Conservation (phyloP, 768 basidiomycete species). For the Amanita rimosa region DNA sequence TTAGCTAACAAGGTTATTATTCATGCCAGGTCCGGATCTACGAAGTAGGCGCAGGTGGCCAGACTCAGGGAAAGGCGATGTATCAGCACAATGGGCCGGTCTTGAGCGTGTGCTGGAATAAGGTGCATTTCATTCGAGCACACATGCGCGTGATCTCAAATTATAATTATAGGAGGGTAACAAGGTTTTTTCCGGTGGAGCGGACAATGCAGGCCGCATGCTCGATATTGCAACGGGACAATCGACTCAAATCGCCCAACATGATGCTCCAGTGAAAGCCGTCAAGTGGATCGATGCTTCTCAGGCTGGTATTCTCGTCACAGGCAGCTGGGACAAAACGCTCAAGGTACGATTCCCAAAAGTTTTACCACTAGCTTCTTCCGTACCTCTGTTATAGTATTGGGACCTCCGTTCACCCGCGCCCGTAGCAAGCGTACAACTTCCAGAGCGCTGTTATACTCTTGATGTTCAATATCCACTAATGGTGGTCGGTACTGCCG, state of each 20-base stretch:
- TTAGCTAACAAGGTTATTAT: constrained; percentile 6
- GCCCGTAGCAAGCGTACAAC: constrained; percentile 66
- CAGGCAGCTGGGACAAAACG: constrained; percentile 98
- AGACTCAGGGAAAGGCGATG: constrained; percentile 83
- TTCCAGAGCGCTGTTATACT: constrained; percentile 88
- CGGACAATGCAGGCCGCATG: constrained; percentile 92
- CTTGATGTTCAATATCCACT: constrained; percentile 75
- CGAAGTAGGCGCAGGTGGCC: constrained; percentile 71
- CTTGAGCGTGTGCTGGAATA: constrained; percentile 83
- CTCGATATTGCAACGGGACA: constrained; percentile 83
- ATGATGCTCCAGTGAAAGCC: constrained; percentile 81
- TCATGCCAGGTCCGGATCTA: constrained; percentile 77
- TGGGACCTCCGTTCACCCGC: constrained; percentile 80
- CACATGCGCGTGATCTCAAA: constrained; percentile 6
- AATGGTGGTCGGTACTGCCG: constrained; percentile 89
- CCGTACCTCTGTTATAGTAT: constrained; percentile 40
- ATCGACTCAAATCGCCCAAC: constrained; percentile 74
- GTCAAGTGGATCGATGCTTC: constrained; percentile 75
- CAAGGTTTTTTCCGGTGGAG: constrained; percentile 86
- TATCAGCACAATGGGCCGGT: constrained; percentile 88
- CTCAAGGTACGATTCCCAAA: constrained; percentile 55
- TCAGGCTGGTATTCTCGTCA: constrained; percentile 68
- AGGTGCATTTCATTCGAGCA: constrained; percentile 33
- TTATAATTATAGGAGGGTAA: constrained; percentile 57
- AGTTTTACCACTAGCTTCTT: not conserved